Conservation (phyloP, 257 asterid species). For the Salvia miltiorrhiza region DNA sequence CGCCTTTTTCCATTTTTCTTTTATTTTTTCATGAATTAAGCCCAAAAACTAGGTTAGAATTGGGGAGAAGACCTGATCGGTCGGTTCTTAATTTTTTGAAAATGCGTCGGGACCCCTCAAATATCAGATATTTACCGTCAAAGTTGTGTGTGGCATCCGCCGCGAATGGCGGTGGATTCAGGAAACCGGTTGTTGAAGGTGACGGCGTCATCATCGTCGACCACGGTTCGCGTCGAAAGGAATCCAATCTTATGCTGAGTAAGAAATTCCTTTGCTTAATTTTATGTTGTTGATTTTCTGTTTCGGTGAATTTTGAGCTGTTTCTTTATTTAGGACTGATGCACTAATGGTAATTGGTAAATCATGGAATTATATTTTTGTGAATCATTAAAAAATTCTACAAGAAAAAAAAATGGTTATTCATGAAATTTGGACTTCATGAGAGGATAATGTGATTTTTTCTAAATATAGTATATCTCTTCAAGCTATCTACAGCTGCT, state of each 20-base stretch:
- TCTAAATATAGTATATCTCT: too few species aligned
- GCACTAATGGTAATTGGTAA: not conserved
- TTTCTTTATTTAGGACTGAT: not conserved
- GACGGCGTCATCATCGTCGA: slow-evolving; percentile 91
- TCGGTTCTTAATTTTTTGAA: slow-evolving; percentile 40
- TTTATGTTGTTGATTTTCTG: not conserved
- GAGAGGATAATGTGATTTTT: not conserved
- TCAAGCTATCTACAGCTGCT: not conserved
- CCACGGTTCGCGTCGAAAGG: slow-evolving; percentile 92
- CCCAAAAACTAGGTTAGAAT: slow-evolving; percentile 33
- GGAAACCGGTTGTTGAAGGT: slow-evolving; percentile 49
- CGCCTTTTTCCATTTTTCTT: not conserved
- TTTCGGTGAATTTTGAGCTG: not conserved
- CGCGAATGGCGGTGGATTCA: slow-evolving; percentile 55
- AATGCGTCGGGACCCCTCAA: slow-evolving; percentile 37
- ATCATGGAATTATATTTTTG: not conserved
- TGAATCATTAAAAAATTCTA: not conserved
- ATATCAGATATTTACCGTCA: slow-evolving; percentile 34
- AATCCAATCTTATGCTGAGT: slow-evolving; percentile 92
- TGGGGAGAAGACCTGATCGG: slow-evolving; percentile 35
- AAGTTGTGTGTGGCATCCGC: slow-evolving; percentile 64
- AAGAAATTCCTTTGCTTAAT: slow-evolving; percentile 25
- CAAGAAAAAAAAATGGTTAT: not conserved
- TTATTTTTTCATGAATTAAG: slow-evolving; percentile 22
- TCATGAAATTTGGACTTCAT: not conserved